phyloP scores from a whole-genome alignment of 495 filamentous ascomycete genomes.

The Astrothelium macrocarpum region DNA sequence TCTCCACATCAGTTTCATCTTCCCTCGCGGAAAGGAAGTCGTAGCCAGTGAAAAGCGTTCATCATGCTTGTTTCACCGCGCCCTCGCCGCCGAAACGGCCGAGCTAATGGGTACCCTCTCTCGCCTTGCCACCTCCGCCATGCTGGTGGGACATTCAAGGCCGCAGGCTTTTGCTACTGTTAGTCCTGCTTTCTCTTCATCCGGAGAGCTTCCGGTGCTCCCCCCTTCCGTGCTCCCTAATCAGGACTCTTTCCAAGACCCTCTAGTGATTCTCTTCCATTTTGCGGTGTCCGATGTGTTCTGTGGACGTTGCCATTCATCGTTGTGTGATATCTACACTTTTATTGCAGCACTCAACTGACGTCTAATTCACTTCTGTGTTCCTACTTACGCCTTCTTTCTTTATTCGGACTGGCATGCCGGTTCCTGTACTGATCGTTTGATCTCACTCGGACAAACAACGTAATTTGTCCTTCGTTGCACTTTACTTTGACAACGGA shows the following conservation, averaged over 20 bases:
- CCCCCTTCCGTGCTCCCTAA: background rate
- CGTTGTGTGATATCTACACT: background rate
- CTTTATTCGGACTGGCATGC: background rate
- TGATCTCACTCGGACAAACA: background rate
- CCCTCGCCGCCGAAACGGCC: background rate
- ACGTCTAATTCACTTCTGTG: background rate
- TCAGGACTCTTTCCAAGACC: background rate
- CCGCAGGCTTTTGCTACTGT: background rate
- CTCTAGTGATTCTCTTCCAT: background rate
- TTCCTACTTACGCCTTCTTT: background rate
- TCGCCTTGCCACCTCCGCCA: background rate
- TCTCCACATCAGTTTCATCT: background rate
- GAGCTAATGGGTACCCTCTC: background rate
- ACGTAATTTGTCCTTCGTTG: background rate
- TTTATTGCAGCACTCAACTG: background rate
- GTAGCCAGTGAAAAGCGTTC: background rate
- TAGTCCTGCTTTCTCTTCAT: background rate
- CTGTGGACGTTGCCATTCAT: background rate
- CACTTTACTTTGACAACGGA: background rate
- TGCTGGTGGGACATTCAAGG: background rate
- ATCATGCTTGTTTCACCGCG: background rate
- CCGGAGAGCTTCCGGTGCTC: background rate
- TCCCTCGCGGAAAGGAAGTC: background rate
- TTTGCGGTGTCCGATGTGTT: background rate
- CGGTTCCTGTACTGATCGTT: background rate